Evolutionary conservation across 106 monocot species (phyloP), one percentile per base, ranked within the genome.

Genomic region (Apostasia ramifera): DNA sequence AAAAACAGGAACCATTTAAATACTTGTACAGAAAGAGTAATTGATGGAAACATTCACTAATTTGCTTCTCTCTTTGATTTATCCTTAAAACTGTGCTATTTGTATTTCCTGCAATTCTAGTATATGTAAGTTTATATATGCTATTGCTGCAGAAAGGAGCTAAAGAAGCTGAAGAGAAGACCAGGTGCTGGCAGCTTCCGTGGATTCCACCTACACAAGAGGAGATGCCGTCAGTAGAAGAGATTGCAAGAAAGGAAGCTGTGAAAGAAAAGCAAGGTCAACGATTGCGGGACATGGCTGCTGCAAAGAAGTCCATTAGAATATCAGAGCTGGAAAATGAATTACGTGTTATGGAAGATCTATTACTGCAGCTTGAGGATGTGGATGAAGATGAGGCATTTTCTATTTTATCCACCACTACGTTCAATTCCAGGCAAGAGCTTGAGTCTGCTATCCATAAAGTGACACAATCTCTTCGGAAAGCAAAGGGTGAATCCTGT

Each of bases 271-370:
- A 81, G 59, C 92, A 92, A 74, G 84, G 86, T 6, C 97, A 97
- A 71, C 61, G 97, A n/a, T 68, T 97, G 37, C 82, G 97, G 43
- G 97, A 97, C 13, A 92, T 97, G 89, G 92, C 97, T 77, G 92
- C 92, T 61, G 75, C 84, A 48, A 92, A 86, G 70, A 84, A 67
- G 50, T 74, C 73, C 48, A 61, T 71, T 40, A 86, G 70, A 77
- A 97, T 97, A 62, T 57, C 78, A 6, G 97, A 87, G 53, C 56
- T 97, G 51, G 97, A 97, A 85, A 80, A 77, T 60, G 74, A 92
- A 78, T 72, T 92, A 39, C 70, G 58, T 70, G 77, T 67, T 67
- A 70, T 92, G 71, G 89, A 89, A 72, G 78, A 73, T 69, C 55
- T 97, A 68, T 51, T 81, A 61, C 78, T 79, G 13, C 86, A 92